Evolutionary conservation across 2,329 filamentous ascomycete genomes (phyloP).

Genomic region (Fusarium hainanense): DNA sequence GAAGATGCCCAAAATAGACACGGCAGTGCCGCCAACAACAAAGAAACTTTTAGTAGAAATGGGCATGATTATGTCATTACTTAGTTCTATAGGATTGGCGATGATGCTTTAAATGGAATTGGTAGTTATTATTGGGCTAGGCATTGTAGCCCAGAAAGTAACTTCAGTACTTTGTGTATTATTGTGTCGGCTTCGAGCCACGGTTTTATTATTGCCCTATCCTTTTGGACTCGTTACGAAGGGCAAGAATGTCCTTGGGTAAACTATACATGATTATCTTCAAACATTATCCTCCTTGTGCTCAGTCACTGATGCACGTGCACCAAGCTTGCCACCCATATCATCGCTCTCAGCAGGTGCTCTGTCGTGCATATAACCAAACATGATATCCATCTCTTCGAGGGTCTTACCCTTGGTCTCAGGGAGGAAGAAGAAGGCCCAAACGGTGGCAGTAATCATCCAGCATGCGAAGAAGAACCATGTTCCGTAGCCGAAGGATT

Average conservation of each 20-base stretch:
- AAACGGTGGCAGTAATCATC: conserved; percentile 60
- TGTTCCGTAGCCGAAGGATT: conserved; percentile 59
- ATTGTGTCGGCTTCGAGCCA: background rate
- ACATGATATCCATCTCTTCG: conserved; percentile 62
- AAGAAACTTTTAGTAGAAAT: background rate
- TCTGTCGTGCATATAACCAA: conserved; percentile 43
- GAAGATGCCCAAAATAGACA: conserved; percentile 16
- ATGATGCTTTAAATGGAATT: background rate
- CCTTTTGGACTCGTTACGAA: conserved; percentile 1
- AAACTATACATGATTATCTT: background rate
- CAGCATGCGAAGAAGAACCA: conserved; percentile 68
- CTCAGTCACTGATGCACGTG: conserved; percentile 32
- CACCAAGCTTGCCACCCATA: conserved; percentile 23
- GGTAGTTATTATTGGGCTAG: background rate
- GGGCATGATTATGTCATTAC: rapidly evolving
- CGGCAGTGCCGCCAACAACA: background rate
- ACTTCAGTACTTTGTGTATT: conserved; percentile 1
- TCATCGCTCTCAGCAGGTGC: conserved; percentile 25
- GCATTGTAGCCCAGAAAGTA: background rate
- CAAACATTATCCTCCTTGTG: conserved; percentile 39
- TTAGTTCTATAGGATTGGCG: background rate
- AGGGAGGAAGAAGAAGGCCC: conserved; percentile 63
- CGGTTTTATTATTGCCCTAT: background rate
- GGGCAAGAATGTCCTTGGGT: background rate
- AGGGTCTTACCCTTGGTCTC: conserved; percentile 67